These are phyloP conservation scores for Parietichytrium sp. DNA, from an alignment of 108 stramenopile species.

Conservation along the genomic window DNA sequence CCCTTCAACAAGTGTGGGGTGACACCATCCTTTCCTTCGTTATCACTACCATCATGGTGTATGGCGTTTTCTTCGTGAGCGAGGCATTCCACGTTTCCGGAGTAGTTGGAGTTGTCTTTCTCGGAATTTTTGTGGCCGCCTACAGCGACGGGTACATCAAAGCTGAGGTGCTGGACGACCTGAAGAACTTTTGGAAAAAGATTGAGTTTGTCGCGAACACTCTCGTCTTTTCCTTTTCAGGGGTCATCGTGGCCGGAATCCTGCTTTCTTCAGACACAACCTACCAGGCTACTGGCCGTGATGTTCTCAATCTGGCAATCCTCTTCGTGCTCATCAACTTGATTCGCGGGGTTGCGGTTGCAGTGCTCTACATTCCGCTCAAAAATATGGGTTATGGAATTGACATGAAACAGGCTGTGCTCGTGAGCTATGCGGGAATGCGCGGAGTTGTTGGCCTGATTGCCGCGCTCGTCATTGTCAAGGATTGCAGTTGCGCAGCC, in stretches of 20 bases:
- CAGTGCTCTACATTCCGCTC: slow-evolving; percentile 24
- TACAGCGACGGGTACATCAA: slow-evolving; percentile 40
- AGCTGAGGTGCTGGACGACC: not conserved
- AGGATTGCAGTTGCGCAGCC: not conserved
- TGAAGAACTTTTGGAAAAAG: slow-evolving; percentile 46
- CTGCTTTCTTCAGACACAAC: not conserved
- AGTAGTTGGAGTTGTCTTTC: slow-evolving; percentile 39
- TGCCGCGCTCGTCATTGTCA: slow-evolving; percentile 65
- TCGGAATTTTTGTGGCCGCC: slow-evolving; percentile 43
- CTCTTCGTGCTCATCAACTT: not conserved
- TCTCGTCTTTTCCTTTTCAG: slow-evolving; percentile 42
- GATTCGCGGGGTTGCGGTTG: slow-evolving; percentile 35
- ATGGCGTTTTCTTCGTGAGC: slow-evolving; percentile 44
- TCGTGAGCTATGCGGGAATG: slow-evolving; percentile 73
- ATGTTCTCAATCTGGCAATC: not conserved
- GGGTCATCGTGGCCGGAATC: slow-evolving; percentile 30
- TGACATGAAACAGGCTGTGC: slow-evolving; percentile 59
- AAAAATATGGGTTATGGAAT: not conserved
- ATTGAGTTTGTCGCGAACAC: slow-evolving; percentile 51
- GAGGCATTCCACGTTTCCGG: slow-evolving; percentile 42
- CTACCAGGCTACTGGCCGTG: not conserved
- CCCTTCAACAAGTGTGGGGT: not conserved
- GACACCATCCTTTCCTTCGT: slow-evolving; percentile 42
- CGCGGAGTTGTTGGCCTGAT: slow-evolving; percentile 82
- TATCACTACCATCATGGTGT: slow-evolving; percentile 42